Base-by-base conservation (phyloP, 495 filamentous ascomycete genomes). In the Parmelia sp. region DNA sequence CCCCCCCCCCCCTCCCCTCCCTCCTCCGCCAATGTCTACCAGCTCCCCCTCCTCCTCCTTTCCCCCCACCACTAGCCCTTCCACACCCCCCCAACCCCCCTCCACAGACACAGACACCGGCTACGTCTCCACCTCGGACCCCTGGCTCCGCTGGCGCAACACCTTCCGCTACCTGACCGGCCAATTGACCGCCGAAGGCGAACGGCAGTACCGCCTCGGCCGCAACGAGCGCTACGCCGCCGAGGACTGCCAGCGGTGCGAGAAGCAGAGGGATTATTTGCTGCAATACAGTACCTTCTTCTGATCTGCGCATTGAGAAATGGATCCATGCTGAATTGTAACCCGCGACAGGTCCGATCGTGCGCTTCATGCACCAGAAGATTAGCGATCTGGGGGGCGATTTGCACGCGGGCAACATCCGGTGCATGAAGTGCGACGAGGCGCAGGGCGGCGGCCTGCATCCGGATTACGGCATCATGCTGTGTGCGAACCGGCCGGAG, bases 401-500 rank as follows among this genome's bases (percentile, higher is more conserved):
- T 62, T 79, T 97, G 36, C 84, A 89, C 67, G 75, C 71, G 39
- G 74, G 76, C 63, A 96, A 96, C 74, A 88, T 97, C 37, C 82
- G 85, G 25, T 98, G 94, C 73, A 80, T 84, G 47, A 82, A 90
- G 49, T 97, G 94, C 68, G 83, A 77, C n/a, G 76, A 77, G 57
- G 66, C 75, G 45, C 86, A 88, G 70, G 80, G 78, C 17, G 94
- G 93, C 19, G 95, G 94, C 0, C 96, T 97, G 67, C 84, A 86
- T 71, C 85, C 89, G 0, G 79, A 88, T 37, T 88, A 90, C 69
- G 94, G 94, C 6, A 96, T 98, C 58, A 66, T 92, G 71, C 74
- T 98, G 5, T 97, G 95, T 73, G 89, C 95, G 36, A 97, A 98
- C 72, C 84, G 90, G 73, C 79, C 83, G 56, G 80, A 84, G 3